Conservation (phyloP, 2,329 filamentous ascomycete species). For the Paracorniculantispora psalliotae region DNA sequence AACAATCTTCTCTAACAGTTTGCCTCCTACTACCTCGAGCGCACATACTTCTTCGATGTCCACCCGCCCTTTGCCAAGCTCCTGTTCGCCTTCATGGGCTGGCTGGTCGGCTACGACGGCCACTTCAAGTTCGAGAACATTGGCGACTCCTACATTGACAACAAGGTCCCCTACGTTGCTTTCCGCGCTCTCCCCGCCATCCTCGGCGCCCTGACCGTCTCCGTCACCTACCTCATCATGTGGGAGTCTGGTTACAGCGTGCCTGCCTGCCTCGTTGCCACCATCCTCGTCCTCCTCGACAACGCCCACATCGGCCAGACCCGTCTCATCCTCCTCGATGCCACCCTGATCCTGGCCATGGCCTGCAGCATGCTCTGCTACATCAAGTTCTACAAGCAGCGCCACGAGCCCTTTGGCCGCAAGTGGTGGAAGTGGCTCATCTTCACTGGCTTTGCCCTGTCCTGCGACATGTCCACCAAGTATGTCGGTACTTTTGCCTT, state of each 20-base stretch:
- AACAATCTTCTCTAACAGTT: slow-evolving; percentile 42
- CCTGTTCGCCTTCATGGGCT: slow-evolving; percentile 92
- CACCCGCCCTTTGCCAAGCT: slow-evolving; percentile 98
- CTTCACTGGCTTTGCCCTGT: slow-evolving; percentile 87
- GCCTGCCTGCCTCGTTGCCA: slow-evolving; percentile 82
- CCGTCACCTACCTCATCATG: slow-evolving; percentile 96
- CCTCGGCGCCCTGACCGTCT: slow-evolving; percentile 86
- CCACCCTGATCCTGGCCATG: slow-evolving; percentile 92
- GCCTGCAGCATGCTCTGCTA: slow-evolving; percentile 90
- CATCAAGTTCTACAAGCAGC: slow-evolving; percentile 94
- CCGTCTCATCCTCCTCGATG: slow-evolving; percentile 87
- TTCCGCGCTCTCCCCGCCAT: slow-evolving; percentile 91
- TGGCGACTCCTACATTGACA: slow-evolving; percentile 93
- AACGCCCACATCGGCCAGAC: slow-evolving; percentile 98
- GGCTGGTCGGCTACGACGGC: slow-evolving; percentile 95
- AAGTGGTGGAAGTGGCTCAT: slow-evolving; percentile 99
- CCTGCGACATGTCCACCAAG: slow-evolving; percentile 97
- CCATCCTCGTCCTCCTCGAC: slow-evolving; percentile 85
- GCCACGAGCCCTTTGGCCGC: slow-evolving; percentile 80
- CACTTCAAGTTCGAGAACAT: slow-evolving; percentile 99
- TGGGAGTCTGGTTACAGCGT: slow-evolving; percentile 99
- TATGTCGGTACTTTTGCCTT: slow-evolving; percentile 97
- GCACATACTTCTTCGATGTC: slow-evolving; percentile 99
- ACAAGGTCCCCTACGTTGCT: slow-evolving; percentile 95
- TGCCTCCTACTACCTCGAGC: slow-evolving; percentile 80